Conservation (phyloP, 208 protist genomes). For the Naegleria fowleri region DNA sequence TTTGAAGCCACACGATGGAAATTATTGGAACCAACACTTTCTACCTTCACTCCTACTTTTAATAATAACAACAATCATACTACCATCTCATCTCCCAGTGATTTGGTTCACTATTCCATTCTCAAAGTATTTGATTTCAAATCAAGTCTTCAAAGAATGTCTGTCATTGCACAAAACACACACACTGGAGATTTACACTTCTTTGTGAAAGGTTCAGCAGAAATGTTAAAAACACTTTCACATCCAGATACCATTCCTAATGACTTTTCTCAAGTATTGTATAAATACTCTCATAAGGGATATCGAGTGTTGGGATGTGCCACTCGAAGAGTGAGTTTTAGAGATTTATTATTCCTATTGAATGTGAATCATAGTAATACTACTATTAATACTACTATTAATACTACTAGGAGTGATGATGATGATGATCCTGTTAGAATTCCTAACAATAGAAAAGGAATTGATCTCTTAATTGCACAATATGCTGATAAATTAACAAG, state of each 20-base stretch:
- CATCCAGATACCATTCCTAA: conserved; percentile 42
- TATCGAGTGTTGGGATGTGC: conserved; percentile 54
- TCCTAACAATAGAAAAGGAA: background rate
- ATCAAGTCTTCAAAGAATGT: conserved; percentile 54
- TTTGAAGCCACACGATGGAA: conserved; percentile 44
- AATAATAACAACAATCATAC: background rate
- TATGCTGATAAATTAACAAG: conserved; percentile 28
- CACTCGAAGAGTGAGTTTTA: background rate
- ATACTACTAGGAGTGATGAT: background rate
- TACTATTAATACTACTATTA: background rate
- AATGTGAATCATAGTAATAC: background rate
- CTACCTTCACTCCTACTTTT: background rate
- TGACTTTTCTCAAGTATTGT: conserved; percentile 40
- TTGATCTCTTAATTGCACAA: background rate
- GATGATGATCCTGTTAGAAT: background rate
- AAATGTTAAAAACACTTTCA: conserved; percentile 52
- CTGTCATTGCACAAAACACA: conserved; percentile 41
- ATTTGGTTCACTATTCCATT: conserved; percentile 22
- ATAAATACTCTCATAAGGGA: conserved; percentile 46
- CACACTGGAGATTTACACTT: background rate
- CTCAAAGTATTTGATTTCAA: conserved; percentile 52
- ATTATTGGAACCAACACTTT: background rate
- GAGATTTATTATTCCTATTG: background rate
- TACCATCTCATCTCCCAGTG: background rate
- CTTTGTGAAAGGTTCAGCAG: conserved; percentile 57